Percentiles rank a stretch among this genome's conserved stretches.
These are phyloP conservation scores for Phytophthora nicotianae DNA, from an alignment of 352 stramenopile genomes.

Conservation along the genomic window DNA sequence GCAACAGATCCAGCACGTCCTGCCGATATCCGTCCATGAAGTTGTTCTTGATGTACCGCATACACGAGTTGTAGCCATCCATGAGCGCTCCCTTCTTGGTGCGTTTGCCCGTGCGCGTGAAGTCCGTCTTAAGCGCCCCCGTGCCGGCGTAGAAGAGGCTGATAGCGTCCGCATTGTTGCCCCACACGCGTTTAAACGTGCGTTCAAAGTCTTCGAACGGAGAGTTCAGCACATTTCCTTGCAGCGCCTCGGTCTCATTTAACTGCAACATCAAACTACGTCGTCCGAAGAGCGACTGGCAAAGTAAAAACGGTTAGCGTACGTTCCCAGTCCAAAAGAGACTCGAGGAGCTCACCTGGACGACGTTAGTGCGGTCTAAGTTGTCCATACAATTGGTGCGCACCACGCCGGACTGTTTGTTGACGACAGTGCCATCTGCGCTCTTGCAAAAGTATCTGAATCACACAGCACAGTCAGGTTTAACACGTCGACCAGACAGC, in stretches of 20 bases:
- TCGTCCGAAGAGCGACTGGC: slow-evolving; percentile 92
- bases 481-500: background rate
- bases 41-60: slow-evolving; percentile 97
- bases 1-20: slow-evolving; percentile 93
- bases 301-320: slow-evolving; percentile 6
- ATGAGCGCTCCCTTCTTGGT: slow-evolving; percentile 92
- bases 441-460: slow-evolving; percentile 66
- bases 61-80: slow-evolving; percentile 94
- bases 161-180: slow-evolving; percentile 96
- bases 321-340: background rate
- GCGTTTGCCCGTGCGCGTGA: slow-evolving; percentile 94
- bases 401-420: slow-evolving; percentile 91
- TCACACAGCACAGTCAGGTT: background rate
- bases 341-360: slow-evolving; percentile 43
- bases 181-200: slow-evolving; percentile 93
- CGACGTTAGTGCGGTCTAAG: slow-evolving; percentile 93
- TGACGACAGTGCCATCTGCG: slow-evolving; percentile 50
- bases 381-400: slow-evolving; percentile 99
- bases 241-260: slow-evolving; percentile 63
- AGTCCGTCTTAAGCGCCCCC: slow-evolving; percentile 95
- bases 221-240: slow-evolving; percentile 74
- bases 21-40: slow-evolving; percentile 95
- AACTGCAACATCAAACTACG: slow-evolving; percentile 89
- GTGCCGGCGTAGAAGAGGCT: slow-evolving; percentile 94
- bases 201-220: slow-evolving; percentile 71